Evolutionary conservation across 1,139 yeast species (phyloP).

Genomic region (Taphrina pruni): DNA sequence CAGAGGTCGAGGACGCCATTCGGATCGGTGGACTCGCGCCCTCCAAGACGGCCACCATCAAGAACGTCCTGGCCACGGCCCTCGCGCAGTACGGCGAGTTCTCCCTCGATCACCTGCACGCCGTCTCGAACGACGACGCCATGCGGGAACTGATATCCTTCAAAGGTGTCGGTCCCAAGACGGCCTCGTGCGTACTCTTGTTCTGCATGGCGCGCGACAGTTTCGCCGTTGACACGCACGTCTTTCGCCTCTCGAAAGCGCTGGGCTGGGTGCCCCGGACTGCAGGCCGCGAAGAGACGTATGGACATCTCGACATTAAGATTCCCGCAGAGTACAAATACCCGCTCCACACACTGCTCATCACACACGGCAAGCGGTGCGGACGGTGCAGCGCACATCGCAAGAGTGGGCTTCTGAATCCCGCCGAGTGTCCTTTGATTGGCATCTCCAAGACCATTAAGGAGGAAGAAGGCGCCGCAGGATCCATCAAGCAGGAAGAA

Average conservation of each 20-base stretch:
- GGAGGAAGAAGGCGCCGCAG: slow-evolving; percentile 32
- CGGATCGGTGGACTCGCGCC: slow-evolving; percentile 38
- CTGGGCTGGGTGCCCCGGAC: slow-evolving; percentile 40
- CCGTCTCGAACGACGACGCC: slow-evolving; percentile 35
- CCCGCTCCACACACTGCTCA: slow-evolving; percentile 38
- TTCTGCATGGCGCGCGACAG: slow-evolving; percentile 41
- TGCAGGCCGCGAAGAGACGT: slow-evolving; percentile 39
- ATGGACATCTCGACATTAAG: slow-evolving; percentile 35
- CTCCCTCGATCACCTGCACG: slow-evolving; percentile 34
- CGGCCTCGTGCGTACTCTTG: slow-evolving; percentile 40
- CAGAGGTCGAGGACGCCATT: slow-evolving; percentile 33
- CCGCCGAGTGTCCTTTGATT: slow-evolving; percentile 30
- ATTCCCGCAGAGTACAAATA: slow-evolving; percentile 39
- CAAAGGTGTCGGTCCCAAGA: slow-evolving; percentile 41
- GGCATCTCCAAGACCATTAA: slow-evolving; percentile 32
- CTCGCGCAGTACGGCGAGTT: slow-evolving; percentile 26
- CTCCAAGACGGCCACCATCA: slow-evolving; percentile 39
- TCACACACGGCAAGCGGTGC: slow-evolving; percentile 36
- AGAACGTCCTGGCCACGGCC: slow-evolving; percentile 32
- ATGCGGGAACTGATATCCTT: slow-evolving; percentile 39
- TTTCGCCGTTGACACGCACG: slow-evolving; percentile 42
- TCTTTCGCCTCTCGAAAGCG: slow-evolving; percentile 34
- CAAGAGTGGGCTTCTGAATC: slow-evolving; percentile 17
- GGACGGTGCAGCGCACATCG: slow-evolving; percentile 39
- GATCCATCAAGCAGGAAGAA: slow-evolving; percentile 25